These are phyloP conservation scores for Ogataea nitratoaversa DNA, from an alignment of 805 yeast species.

Conservation along the genomic window DNA sequence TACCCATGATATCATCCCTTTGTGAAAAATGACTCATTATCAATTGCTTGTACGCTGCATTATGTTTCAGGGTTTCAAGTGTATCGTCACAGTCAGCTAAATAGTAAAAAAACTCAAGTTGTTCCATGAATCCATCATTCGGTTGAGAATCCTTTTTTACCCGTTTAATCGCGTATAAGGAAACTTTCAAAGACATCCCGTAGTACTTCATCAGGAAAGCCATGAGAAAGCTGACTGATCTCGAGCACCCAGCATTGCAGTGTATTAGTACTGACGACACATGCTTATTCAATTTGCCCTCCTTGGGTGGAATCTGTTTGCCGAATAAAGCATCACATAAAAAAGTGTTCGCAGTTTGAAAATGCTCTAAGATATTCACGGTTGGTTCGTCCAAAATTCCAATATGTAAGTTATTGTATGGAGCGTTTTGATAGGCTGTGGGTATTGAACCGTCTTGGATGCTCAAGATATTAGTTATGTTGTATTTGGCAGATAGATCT, in stretches of 20 bases:
- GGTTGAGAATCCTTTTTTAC: conserved; percentile 61
- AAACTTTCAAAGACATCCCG: conserved; percentile 52
- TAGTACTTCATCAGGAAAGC: conserved; percentile 51
- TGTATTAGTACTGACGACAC: conserved; percentile 45
- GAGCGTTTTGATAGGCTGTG: conserved; percentile 37
- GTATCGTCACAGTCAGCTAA: conserved; percentile 34
- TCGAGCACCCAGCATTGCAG: conserved; percentile 49
- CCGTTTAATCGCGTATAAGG: conserved; percentile 72
- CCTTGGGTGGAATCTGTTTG: conserved; percentile 22
- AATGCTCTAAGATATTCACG: conserved; percentile 58
- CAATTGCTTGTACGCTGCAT: conserved; percentile 40
- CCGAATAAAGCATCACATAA: conserved; percentile 61
- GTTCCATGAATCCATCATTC: conserved; percentile 70
- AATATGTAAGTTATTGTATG: conserved; percentile 54
- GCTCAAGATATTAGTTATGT: conserved; percentile 71
- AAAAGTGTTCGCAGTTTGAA: conserved; percentile 60
- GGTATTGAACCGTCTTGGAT: conserved; percentile 64
- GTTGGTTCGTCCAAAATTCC: conserved; percentile 69
- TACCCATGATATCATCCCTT: conserved; percentile 15
- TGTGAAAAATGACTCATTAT: conserved; percentile 30
- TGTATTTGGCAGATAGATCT: conserved; percentile 46
- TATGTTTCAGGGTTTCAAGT: conserved; percentile 19
- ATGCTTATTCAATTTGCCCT: conserved; percentile 31
- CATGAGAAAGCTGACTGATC: conserved; percentile 43
- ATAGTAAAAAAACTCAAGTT: conserved; percentile 58